phyloP scores from a whole-genome alignment of 208 protist species.

The Entamoeba histolytica region DNA sequence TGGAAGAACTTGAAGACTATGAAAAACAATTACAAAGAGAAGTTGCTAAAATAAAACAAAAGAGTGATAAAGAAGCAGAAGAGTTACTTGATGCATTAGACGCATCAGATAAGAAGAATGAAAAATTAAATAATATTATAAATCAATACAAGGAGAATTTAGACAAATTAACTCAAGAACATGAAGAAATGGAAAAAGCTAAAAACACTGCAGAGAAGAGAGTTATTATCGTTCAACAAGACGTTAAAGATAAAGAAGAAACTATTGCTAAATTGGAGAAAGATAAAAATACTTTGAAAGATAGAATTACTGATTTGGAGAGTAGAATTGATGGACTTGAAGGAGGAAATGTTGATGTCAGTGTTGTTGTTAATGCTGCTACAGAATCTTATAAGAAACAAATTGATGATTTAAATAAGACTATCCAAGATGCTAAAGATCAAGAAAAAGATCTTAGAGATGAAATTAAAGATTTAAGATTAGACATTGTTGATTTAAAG shows the following conservation, averaged over 20 bases:
- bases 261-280: background rate
- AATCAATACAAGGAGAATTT: background rate
- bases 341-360: background rate
- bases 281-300: background rate
- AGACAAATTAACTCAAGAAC: background rate
- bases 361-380: background rate
- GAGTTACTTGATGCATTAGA: background rate
- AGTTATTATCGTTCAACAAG: background rate
- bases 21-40: background rate
- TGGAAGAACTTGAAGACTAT: background rate
- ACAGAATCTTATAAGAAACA: background rate
- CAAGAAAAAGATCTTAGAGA: background rate
- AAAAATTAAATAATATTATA: background rate
- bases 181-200: background rate
- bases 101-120: background rate
- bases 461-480: background rate
- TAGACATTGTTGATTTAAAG: background rate
- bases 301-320: background rate
- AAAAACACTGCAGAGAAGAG: background rate
- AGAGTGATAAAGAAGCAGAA: background rate
- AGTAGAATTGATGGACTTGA: background rate
- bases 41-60: background rate
- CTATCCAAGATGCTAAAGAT: background rate
- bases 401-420: background rate
- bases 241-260: background rate